Conservation (phyloP, 129 eudicot species). For the Chrysanthemum makinoi region DNA sequence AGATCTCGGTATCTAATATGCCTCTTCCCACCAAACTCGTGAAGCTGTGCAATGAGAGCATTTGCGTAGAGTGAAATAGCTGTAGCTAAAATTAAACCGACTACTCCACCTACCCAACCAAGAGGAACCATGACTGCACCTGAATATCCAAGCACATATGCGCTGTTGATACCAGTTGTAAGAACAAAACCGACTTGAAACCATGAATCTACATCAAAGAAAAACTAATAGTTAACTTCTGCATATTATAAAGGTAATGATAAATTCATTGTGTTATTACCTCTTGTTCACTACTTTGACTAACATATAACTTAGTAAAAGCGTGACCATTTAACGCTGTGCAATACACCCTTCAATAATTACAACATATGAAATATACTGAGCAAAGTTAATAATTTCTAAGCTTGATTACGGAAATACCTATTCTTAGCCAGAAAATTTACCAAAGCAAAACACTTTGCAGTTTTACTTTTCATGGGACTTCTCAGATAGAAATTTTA, state of each 20-base stretch:
- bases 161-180: conserved; percentile 94
- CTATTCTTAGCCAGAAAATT: not conserved
- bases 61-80: conserved; percentile 76
- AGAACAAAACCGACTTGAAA: conserved; percentile 92
- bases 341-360: not conserved
- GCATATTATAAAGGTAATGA: not conserved
- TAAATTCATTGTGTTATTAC: not conserved
- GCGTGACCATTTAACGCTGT: not conserved
- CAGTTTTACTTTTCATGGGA: not conserved
- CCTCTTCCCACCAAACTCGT: conserved; percentile 90
- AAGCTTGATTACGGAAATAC: not conserved
- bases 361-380: not conserved
- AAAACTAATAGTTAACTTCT: conserved; percentile 11
- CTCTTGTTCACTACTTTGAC: not conserved
- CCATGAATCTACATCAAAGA: conserved; percentile 86
- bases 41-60: conserved; percentile 80
- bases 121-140: conserved; percentile 90
- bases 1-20: conserved; percentile 98
- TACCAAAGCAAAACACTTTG: not conserved
- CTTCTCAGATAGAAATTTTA: not conserved
- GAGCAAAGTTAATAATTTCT: not conserved
- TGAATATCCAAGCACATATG: conserved; percentile 87
- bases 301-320: conserved; percentile 3
- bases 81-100: conserved; percentile 73
- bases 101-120: conserved; percentile 93